A percentile compares a stretch with the other conserved stretches of the same genome.
phyloP scores from a whole-genome alignment of 805 yeast genomes.

The Candida vaughaniae region DNA sequence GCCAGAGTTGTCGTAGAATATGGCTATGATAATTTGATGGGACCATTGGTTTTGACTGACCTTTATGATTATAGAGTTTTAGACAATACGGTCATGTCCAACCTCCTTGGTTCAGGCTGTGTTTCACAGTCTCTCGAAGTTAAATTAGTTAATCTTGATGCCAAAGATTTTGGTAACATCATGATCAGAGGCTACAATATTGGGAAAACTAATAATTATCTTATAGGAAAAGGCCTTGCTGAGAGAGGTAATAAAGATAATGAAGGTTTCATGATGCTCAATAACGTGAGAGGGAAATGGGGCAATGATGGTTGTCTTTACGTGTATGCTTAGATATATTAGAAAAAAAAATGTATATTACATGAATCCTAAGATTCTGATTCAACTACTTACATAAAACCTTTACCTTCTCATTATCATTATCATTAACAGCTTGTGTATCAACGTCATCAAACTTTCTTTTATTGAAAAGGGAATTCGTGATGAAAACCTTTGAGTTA shows the following conservation, averaged over 20 bases:
- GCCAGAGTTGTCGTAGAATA: conserved; percentile 54
- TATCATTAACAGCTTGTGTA: not conserved
- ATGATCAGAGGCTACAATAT: conserved; percentile 64
- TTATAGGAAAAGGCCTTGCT: conserved; percentile 14
- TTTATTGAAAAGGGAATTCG: conserved; percentile 14
- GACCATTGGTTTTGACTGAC: conserved; percentile 61
- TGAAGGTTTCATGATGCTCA: conserved; percentile 43
- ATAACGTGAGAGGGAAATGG: conserved; percentile 55
- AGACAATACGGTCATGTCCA: conserved; percentile 18
- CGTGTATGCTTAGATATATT: conserved; percentile 19
- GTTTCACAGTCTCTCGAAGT: conserved; percentile 60
- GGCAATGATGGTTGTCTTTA: conserved; percentile 76
- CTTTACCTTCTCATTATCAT: conserved; percentile 10
- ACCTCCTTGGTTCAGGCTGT: conserved; percentile 51
- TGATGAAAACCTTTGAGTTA: conserved; percentile 27
- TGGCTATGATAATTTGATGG: conserved; percentile 46
- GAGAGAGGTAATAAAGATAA: conserved; percentile 12
- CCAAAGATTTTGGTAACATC: conserved; percentile 48
- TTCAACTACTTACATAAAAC: conserved; percentile 9
- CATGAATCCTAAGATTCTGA: not conserved
- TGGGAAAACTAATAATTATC: conserved; percentile 43
- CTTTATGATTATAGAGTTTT: conserved; percentile 60
- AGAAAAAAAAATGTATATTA: not conserved
- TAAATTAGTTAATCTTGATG: conserved; percentile 43
- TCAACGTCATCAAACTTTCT: conserved; percentile 11